phyloP scores from a whole-genome alignment of 805 yeast species.

The Babjeviella inositovora region DNA sequence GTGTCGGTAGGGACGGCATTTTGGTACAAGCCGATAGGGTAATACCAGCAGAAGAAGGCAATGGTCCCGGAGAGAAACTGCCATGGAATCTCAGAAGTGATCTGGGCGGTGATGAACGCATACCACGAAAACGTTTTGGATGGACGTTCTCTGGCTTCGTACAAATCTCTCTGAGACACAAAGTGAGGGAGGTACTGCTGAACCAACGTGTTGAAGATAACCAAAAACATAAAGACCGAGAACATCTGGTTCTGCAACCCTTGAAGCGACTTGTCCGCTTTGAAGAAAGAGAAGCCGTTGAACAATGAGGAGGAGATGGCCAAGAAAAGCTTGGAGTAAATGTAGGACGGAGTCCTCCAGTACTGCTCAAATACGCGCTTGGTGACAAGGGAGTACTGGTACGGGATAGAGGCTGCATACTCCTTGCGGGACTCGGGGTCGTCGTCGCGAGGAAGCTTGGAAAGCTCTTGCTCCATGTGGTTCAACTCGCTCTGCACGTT shows the following conservation, averaged over 20 bases:
- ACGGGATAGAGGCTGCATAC: too few species aligned
- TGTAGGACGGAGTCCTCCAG: constrained; percentile 21
- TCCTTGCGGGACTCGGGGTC: constrained; percentile 14
- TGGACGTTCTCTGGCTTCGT: constrained; percentile 62
- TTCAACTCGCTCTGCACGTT: constrained; percentile 45
- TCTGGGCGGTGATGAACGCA: constrained; percentile 44
- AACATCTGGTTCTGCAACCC: constrained; percentile 77
- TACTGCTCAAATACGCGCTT: constrained; percentile 10
- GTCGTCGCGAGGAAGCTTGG: constrained; percentile 14
- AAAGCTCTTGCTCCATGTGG: constrained; percentile 44
- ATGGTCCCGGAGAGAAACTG: constrained; percentile 43
- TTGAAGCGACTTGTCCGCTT: constrained; percentile 19
- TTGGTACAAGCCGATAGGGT: constrained; percentile 50
- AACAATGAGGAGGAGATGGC: constrained; percentile 15
- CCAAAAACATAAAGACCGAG: constrained; percentile 52
- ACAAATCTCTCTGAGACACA: constrained; percentile 44
- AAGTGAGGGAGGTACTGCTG: constrained; percentile 52
- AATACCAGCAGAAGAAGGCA: constrained; percentile 49
- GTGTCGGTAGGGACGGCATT: constrained; percentile 46
- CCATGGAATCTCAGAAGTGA: constrained; percentile 55
- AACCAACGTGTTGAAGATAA: constrained; percentile 35
- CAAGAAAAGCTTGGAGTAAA: constrained; percentile 19
- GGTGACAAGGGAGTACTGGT: constrained; percentile 9
- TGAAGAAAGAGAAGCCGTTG: constrained; percentile 23
- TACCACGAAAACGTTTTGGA: constrained; percentile 57